These are phyloP conservation scores for Lipomyces oligophaga DNA, from an alignment of 805 yeast species.

Conservation along the genomic window DNA sequence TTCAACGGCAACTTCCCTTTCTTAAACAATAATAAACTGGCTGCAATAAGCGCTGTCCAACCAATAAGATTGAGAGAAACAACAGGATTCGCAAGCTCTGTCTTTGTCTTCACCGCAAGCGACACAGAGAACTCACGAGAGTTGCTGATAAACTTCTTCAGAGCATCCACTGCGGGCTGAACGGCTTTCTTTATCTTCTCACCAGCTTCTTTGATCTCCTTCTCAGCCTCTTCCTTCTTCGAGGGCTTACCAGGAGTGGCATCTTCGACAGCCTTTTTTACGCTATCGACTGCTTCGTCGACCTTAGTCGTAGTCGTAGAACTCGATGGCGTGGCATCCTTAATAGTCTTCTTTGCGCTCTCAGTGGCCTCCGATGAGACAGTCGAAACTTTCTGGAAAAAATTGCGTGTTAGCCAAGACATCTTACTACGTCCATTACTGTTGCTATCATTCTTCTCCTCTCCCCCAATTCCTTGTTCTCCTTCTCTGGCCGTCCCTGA, in stretches of 20 bases:
- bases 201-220: background rate
- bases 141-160: conserved; percentile 5
- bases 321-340: background rate
- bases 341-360: background rate
- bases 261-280: conserved; percentile 9
- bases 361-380: background rate
- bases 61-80: conserved; percentile 6
- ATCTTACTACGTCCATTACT: too few relatives aligned
- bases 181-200: conserved; percentile 1
- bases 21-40: background rate
- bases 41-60: conserved; percentile 8
- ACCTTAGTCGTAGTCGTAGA: too few relatives aligned
- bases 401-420: too few relatives aligned
- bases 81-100: conserved; percentile 12
- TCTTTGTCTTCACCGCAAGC: background rate
- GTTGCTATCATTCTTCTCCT: too few relatives aligned
- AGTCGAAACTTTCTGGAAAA: too few relatives aligned
- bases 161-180: conserved; percentile 11
- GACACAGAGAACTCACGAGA: background rate
- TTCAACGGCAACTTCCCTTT: conserved; percentile 3
- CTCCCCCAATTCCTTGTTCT: too few relatives aligned
- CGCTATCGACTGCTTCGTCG: too few relatives aligned
- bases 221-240: background rate
- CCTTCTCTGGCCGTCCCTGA: too few relatives aligned
- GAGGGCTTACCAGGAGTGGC: conserved; percentile 2